A percentile compares a stretch with the other conserved stretches of the same genome.
These are phyloP conservation scores for Aspergillus costaricaensis DNA, from an alignment of 2,329 filamentous ascomycete species.

Conservation along the genomic window DNA sequence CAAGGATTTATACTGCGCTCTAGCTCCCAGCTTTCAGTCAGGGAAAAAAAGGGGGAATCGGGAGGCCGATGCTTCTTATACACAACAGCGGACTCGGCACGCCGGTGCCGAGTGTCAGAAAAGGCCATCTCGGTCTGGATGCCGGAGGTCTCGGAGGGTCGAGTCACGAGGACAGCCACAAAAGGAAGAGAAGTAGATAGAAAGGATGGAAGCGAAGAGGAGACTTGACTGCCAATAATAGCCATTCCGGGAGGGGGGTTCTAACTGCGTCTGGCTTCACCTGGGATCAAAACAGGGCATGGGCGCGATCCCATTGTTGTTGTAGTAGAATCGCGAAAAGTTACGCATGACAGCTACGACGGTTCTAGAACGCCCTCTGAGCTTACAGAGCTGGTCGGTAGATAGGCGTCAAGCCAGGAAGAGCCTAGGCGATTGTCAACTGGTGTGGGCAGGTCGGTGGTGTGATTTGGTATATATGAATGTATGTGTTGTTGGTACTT, in stretches of 20 bases:
- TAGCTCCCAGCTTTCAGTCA: neutral
- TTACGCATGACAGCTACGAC: neutral
- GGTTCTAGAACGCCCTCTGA: neutral
- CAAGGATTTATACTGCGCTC: conserved; percentile 1
- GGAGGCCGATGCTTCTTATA: conserved; percentile 11
- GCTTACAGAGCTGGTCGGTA: neutral
- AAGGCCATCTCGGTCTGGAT: conserved; percentile 10
- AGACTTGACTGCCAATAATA: neutral
- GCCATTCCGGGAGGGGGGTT: neutral
- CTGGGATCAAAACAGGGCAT: neutral
- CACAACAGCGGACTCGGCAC: conserved; percentile 2
- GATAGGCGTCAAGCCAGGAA: neutral
- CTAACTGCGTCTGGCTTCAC: neutral
- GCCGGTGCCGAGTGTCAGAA: conserved; percentile 4
- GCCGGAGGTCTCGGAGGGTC: conserved; percentile 8
- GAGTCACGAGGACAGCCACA: neutral
- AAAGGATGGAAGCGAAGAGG: neutral
- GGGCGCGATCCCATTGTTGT: neutral
- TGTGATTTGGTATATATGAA: too few relatives aligned
- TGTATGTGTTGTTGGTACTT: too few relatives aligned
- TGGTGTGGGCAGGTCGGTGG: neutral
- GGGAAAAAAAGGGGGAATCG: neutral
- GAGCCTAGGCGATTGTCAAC: neutral
- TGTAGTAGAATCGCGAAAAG: neutral
- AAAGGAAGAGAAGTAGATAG: neutral